Evolutionary conservation across 768 basidiomycete genomes (phyloP), one percentile per base, ranked within the genome.

Genomic region (Rickenella mellea): DNA sequence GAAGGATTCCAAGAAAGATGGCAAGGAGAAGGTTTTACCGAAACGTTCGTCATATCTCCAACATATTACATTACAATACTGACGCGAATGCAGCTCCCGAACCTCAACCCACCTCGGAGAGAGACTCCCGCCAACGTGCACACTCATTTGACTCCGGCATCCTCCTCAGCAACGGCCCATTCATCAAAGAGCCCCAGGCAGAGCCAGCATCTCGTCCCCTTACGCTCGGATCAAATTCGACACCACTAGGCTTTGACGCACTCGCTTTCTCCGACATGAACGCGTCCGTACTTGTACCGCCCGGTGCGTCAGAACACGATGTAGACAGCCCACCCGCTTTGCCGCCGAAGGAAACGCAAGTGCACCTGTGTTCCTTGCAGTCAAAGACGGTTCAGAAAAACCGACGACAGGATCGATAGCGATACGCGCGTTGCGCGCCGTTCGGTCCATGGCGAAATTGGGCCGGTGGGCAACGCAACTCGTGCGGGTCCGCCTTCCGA

Each of bases 341-440:
- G 38, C 59, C 17, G 36, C 38, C 28, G 56, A 54, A 20, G 20
- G 31, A 11, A 25, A 33, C 31, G 7, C 10, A 19, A 27, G 37
- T 17, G 40, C 50, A 46, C 46, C 27, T 25, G 50, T n/a, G 25
- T 31, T 38, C 29, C n/a, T 27, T 29, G 48, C 39, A 27, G 40
- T 48, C 6, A 38, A 41, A n/a, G 50, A n/a, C n/a, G n/a, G 51
- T 39, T 71, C 73, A n/a, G n/a, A n/a, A n/a, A n/a, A n/a, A n/a
- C n/a, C n/a, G n/a, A n/a, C n/a, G n/a, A n/a, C n/a, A 22, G 74
- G 71, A 22, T 85, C 82, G 1, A 83, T 89, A 31, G 86, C 86
- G 0, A 44, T 88, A 22, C 73, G 85, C 5, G 86, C 86, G 4
- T 87, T 89, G 65, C 69, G 80, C 30, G 80, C 78, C 11, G 78